Conservation (phyloP, 495 filamentous ascomycete genomes). For the Penicillium subrubescens region DNA sequence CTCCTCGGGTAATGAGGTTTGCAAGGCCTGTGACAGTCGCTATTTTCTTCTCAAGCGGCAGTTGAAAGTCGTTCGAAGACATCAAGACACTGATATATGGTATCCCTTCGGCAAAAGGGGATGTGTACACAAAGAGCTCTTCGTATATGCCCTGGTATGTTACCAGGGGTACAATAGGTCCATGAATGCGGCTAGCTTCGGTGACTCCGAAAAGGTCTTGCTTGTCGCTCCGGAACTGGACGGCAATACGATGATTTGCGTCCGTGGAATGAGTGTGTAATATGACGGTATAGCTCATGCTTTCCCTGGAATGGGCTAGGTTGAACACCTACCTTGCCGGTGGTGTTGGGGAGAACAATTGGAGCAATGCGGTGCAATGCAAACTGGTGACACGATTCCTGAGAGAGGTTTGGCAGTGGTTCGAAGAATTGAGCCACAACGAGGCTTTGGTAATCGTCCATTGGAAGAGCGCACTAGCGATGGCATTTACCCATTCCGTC, state of each 20-base stretch:
- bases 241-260: conserved; percentile 14
- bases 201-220: conserved; percentile 19
- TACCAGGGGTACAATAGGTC: conserved; percentile 19
- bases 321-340: conserved; percentile 14
- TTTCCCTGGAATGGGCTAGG: conserved; percentile 16
- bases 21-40: conserved; percentile 11
- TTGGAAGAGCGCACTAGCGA: conserved; percentile 10
- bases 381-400: conserved; percentile 21
- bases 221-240: conserved; percentile 17
- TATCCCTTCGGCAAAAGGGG: conserved; percentile 18
- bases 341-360: conserved; percentile 13
- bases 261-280: conserved; percentile 16
- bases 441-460: conserved; percentile 18
- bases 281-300: conserved; percentile 19
- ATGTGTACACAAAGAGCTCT: conserved; percentile 17
- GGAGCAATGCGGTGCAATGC: conserved; percentile 19
- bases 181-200: conserved; percentile 16
- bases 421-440: conserved; percentile 23
- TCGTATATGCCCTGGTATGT: conserved; percentile 17
- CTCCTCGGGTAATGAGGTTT: conserved; percentile 17
- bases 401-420: conserved; percentile 19
- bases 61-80: conserved; percentile 14
- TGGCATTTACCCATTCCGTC: background rate
- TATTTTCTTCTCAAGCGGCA: conserved; percentile 17
- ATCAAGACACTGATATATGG: conserved; percentile 21